phyloP scores from a whole-genome alignment of 2,329 filamentous ascomycete genomes.

The Talaromyces funiculosus region DNA sequence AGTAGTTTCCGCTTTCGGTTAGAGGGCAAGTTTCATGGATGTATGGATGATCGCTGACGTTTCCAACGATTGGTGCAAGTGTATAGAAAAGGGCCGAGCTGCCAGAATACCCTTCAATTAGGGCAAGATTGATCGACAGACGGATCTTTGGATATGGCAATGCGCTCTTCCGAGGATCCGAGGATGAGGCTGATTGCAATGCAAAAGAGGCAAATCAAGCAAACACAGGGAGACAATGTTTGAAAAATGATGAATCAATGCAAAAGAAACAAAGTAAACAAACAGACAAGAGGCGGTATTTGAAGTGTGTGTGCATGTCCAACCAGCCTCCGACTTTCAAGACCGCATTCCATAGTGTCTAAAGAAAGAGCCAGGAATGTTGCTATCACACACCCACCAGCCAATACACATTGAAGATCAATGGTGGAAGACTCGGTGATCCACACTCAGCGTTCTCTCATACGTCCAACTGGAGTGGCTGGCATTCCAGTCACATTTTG shows the following conservation, averaged over 20 bases:
- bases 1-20: conserved; percentile 42
- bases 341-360: conserved; percentile 30
- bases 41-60: conserved; percentile 19
- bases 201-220: conserved; percentile 12
- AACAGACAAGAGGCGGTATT: conserved; percentile 35
- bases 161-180: conserved; percentile 7
- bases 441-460: conserved; percentile 9
- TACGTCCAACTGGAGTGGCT: conserved; percentile 19
- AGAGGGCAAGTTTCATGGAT: conserved; percentile 18
- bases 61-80: conserved; percentile 28
- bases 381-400: conserved; percentile 5
- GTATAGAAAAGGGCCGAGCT: conserved; percentile 18
- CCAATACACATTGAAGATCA: conserved; percentile 2
- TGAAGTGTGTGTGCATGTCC: conserved; percentile 26
- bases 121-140: conserved; percentile 16
- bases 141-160: conserved; percentile 15
- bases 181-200: conserved; percentile 4
- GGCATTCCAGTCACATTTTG: conserved; percentile 19
- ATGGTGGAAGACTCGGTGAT: conserved; percentile 18
- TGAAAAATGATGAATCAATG: conserved; percentile 28
- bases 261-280: conserved; percentile 41
- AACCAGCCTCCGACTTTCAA: conserved; percentile 33
- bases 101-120: conserved; percentile 11
- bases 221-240: conserved; percentile 24
- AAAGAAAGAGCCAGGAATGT: conserved; percentile 32